Base-by-base conservation (phyloP, 441 rosid genomes). In the Eutrema salsugineum region DNA sequence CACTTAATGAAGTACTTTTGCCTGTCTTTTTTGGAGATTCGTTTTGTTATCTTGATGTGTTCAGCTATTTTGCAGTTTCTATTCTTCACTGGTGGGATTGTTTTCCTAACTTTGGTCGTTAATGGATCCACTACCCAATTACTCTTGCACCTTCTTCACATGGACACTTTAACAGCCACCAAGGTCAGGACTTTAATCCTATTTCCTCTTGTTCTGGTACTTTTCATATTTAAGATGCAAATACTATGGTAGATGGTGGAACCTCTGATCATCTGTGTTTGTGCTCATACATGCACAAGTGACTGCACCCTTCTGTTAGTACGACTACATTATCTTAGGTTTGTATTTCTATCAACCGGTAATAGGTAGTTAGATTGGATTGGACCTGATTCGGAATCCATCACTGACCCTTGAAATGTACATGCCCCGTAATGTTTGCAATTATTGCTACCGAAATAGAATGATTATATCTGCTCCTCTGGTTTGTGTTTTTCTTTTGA, bases 81-180 rank as follows among this genome's bases (percentile, higher is more conserved):
- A 53, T 91, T 95, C 86, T 83, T 90, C 85, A 92, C 97, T 5
- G 98, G 99, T 53, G 98, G 99, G 69, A 92, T 95, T 49, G 98
- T 95, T 63, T 88, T 95, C 85, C 80, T 95, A 80, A 92, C 99
- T 4, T 90, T 95, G 47, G 83, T 85, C 40, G 73, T 95, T 62
- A 95, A 92, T 81, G 99, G 99, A 71, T 91, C 99, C 63, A 91
- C 95, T 62, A 87, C 95, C 8, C 98, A 92, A 72, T 84, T 88
- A 57, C 17, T 95, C 63, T 72, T 94, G 77, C 94, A 81, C 77
- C 77, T 89, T 79, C 88, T 94, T 16, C 74, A 70, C 67, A 75
- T 91, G 96, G 93, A 89, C 80, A 81, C 79, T 78, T 75, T 94
- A 63, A 83, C 94, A 14, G 68, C 84, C 20, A 64, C 91, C 39